phyloP scores from a whole-genome alignment of 2,329 filamentous ascomycete species.

The Lachnellula hyalina region DNA sequence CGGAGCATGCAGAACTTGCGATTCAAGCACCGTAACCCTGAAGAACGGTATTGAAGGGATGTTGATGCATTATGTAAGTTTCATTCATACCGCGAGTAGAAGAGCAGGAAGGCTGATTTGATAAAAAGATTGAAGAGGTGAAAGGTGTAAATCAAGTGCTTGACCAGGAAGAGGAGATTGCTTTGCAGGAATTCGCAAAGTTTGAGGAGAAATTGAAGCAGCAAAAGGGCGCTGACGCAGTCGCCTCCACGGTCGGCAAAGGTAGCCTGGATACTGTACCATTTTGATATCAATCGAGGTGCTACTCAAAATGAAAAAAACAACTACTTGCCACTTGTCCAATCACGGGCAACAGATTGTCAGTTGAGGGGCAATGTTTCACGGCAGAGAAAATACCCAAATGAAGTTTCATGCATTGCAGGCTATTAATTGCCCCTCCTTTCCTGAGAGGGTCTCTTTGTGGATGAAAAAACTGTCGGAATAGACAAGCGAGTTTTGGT shows the following conservation, averaged over 20 bases:
- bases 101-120: constrained; percentile 21
- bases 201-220: constrained; percentile 80
- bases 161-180: constrained; percentile 87
- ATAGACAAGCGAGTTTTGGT: too few species aligned
- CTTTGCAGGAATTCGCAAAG: constrained; percentile 81
- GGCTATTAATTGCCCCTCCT: constrained; percentile 9
- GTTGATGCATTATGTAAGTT: constrained; percentile 88
- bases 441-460: not conserved
- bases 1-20: constrained; percentile 91
- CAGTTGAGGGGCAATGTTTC: constrained; percentile 8
- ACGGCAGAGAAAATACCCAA: constrained; percentile 22
- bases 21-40: constrained; percentile 91
- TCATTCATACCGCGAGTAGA: not conserved
- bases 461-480: too few species aligned
- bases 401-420: constrained; percentile 19
- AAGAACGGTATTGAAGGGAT: constrained; percentile 99
- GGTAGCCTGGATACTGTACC: constrained; percentile 23
- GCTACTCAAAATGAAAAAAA: not conserved
- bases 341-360: not conserved
- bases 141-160: constrained; percentile 86
- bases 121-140: constrained; percentile 80
- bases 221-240: constrained; percentile 39
- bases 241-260: constrained; percentile 23
- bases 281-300: constrained; percentile 4
- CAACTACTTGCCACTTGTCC: not conserved